Evolutionary conservation across 371 early-diverging fungal species (phyloP), one percentile per base, ranked within the genome.

Genomic region (Lichtheimia corymbifera): DNA sequence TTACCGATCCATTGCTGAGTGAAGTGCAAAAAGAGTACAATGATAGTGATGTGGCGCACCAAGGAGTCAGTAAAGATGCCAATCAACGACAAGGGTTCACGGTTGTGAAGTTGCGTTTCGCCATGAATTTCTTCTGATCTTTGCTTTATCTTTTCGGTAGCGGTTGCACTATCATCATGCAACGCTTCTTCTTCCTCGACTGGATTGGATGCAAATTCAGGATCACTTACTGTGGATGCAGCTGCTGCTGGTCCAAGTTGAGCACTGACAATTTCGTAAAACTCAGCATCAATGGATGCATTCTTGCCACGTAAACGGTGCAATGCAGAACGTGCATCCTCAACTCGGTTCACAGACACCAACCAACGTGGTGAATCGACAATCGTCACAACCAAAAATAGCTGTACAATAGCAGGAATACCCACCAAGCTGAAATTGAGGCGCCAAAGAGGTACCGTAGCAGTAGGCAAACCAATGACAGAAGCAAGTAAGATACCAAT

Each of bases 321-420:
- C 35, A 92, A 77, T 0, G 82, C 63, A 6, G 61, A 47, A 5
- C 73, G 72, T 5, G 88, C 89, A 64, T 88, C 86, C 12, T 84
- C 78, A 1, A 81, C 66, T 7, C 71, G 73, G 49, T 77, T 73
- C 61, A 82, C 74, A 30, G 86, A 85, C 5, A 89, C 74, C 22
- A 90, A 73, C 69, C 89, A 91, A 17, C 84, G 79, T 20, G 92
- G 95, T 13, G 90, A 84, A 61, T 95, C 94, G 50, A 89, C 87
- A 55, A 90, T 83, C 35, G 87, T 82, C 0, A 80, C 77, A 61
- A 93, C 71, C 60, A 93, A 64, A 15, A 86, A 63, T 47, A 83
- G 71, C 64, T 95, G 93, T 9, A 87, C 50, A 13, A 88, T 47
- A 1, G 89, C 84, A 15, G 93, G 89, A 30, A 91, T 74, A n/a